Evolutionary conservation across 495 filamentous ascomycete species (phyloP), one percentile per base, ranked within the genome.

Genomic region (Hypoxylon rickii): DNA sequence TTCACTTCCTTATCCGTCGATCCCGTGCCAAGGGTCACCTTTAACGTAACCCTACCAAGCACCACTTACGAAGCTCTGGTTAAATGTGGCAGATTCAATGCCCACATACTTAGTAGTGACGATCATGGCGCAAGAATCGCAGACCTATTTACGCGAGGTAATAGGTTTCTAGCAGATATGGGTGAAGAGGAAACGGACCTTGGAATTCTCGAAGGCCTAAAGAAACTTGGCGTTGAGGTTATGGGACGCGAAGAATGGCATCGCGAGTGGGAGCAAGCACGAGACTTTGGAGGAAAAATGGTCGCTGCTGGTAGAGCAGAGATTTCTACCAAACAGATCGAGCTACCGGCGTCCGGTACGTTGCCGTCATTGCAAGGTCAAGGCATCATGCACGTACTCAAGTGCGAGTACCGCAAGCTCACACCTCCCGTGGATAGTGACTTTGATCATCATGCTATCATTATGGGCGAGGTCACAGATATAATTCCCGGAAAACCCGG

Each of bases 1-100:
- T 88, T 96, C 74, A 91, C 82, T 15, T 89, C 88, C 0, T 80
- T 96, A 18, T 81, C 86, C 0, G 75, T 94, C 1, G 51, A 64
- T 10, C 89, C 89, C 0, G 60, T 73, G 3, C 89, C 90, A 0
- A 76, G 87, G 19, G 79, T 94, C 29, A 86, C 85, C 26, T 92
- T 96, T 80, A 96, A 96, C 61, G 79, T 96, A 51, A 79, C 79
- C 17, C 73, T 79, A 4, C 89, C 90, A 7, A 90, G 86, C 22
- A 80, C 80, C n/a, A 96, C 89, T 2, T 72, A 86, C 29, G 74
- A 77, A 51, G 87, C 88, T 0, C 76, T 96, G 3, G 53, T 51
- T 10, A 46, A 61, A 4, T 71, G 67, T 16, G 31, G 70, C 8
- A 58, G 40, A 13, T 83, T 83, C 54, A 76, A 79, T 32, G 72